Conservation (phyloP, 495 filamentous ascomycete genomes). For the Neurospora sp. region DNA sequence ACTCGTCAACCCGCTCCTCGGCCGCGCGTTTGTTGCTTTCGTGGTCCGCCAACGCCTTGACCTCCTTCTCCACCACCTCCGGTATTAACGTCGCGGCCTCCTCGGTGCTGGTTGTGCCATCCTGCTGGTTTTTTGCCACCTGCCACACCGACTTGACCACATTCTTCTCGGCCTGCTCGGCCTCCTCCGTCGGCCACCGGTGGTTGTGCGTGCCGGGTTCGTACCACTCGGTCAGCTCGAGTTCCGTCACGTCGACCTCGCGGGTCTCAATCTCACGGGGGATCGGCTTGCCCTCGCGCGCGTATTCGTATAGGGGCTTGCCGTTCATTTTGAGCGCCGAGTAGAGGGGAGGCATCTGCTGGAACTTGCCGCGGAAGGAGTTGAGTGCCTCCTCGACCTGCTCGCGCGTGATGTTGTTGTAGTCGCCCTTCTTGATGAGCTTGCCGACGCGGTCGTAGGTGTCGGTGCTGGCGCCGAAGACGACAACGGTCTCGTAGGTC, state of each 20-base stretch:
- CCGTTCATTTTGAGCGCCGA: slow-evolving; percentile 87
- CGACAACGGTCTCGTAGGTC: slow-evolving; percentile 75
- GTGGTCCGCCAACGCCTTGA: slow-evolving; percentile 31
- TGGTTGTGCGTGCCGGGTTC: slow-evolving; percentile 69
- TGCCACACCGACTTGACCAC: slow-evolving; percentile 61
- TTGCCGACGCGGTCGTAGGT: slow-evolving; percentile 82
- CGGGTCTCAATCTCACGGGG: slow-evolving; percentile 75
- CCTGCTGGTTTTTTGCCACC: slow-evolving; percentile 33
- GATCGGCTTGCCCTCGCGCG: slow-evolving; percentile 72
- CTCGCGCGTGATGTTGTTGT: slow-evolving; percentile 68
- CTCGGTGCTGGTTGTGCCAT: slow-evolving; percentile 14
- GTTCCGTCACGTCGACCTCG: slow-evolving; percentile 60
- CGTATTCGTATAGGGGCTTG: slow-evolving; percentile 92
- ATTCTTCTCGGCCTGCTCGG: slow-evolving; percentile 56
- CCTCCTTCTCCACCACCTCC: slow-evolving; percentile 37
- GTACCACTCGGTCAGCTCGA: slow-evolving; percentile 82
- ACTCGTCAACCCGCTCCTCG: slow-evolving; percentile 31
- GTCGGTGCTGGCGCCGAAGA: slow-evolving; percentile 90
- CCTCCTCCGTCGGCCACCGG: slow-evolving; percentile 66
- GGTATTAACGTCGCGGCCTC: slow-evolving; percentile 27
- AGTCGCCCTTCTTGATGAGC: slow-evolving; percentile 59
- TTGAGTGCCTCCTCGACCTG: slow-evolving; percentile 66
- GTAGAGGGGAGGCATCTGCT: slow-evolving; percentile 84
- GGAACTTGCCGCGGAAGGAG: slow-evolving; percentile 72
- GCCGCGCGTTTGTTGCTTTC: slow-evolving; percentile 39